Evolutionary conservation across 805 yeast species (phyloP).

Genomic region (Starmerella sp.): DNA sequence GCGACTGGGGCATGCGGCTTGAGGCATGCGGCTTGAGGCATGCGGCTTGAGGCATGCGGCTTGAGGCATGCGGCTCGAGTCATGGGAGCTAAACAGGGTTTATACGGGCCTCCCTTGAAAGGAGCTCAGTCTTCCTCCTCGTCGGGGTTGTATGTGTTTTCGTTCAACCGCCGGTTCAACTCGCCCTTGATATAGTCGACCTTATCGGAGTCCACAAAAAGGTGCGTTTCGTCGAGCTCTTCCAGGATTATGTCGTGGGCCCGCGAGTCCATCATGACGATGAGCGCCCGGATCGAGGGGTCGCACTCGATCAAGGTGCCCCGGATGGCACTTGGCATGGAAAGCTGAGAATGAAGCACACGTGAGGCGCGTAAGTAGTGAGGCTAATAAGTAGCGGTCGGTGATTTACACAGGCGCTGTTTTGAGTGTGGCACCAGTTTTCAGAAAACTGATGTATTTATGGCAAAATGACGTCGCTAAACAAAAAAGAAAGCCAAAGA

Average conservation of each 20-base stretch:
- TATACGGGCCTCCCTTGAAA: too few species aligned
- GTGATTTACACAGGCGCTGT: too few species aligned
- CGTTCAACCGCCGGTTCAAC: conserved; percentile 60
- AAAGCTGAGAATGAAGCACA: not conserved
- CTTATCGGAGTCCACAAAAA: conserved; percentile 66
- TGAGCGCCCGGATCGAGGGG: conserved; percentile 83
- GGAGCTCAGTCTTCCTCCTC: conserved; percentile 29
- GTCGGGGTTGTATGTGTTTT: conserved; percentile 79
- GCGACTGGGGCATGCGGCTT: too few species aligned
- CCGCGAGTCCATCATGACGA: conserved; percentile 67
- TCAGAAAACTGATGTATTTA: too few species aligned
- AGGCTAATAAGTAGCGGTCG: too few species aligned
- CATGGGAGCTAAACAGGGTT: too few species aligned
- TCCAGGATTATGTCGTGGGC: conserved; percentile 60
- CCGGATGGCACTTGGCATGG: conserved; percentile 22
- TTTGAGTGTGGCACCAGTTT: too few species aligned
- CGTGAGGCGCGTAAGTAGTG: not conserved
- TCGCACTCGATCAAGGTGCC: conserved; percentile 46
- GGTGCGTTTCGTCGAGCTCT: conserved; percentile 86
- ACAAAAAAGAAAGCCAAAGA: not conserved
- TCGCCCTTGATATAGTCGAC: conserved; percentile 68
- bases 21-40: too few species aligned
- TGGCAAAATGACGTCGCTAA: not conserved
- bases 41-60: too few species aligned
- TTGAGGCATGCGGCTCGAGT: too few species aligned